A percentile compares a stretch with the other conserved stretches of the same genome.
These are phyloP conservation scores for Leccinum fibrillosum DNA, from an alignment of 768 basidiomycete species.

Conservation along the genomic window DNA sequence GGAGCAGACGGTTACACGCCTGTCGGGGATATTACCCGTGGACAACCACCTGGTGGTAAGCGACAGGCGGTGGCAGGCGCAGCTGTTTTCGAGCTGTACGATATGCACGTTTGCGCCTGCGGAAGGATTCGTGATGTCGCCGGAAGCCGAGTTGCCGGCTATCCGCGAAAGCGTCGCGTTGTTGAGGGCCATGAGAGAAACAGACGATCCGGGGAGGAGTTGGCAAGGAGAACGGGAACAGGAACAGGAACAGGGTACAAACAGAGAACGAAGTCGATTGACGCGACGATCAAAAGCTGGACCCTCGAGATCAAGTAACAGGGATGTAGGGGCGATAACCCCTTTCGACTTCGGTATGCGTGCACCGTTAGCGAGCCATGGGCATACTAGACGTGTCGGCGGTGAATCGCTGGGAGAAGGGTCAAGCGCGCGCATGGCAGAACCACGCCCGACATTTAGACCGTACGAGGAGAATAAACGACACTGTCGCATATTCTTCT, in stretches of 20 bases:
- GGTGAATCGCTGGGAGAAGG: conserved; percentile 3
- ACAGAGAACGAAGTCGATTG: neutral
- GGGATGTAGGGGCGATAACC: neutral
- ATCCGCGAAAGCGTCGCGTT: conserved; percentile 48
- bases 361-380: neutral
- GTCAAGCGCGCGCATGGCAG: neutral
- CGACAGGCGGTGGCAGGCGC: conserved; percentile 57
- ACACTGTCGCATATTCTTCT: conserved; percentile 26
- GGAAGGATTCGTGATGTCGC: conserved; percentile 7
- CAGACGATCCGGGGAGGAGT: conserved; percentile 32
- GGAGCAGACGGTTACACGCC: conserved; percentile 42
- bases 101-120: conserved; percentile 51
- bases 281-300: neutral
- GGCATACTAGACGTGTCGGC: neutral
- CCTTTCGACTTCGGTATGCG: neutral
- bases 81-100: conserved; percentile 56
- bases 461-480: conserved; percentile 23
- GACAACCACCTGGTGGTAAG: conserved; percentile 44
- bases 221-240: neutral
- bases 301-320: neutral
- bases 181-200: conserved; percentile 38
- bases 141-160: conserved; percentile 27
- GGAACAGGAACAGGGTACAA: neutral
- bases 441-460: neutral
- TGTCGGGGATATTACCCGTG: conserved; percentile 45